These are phyloP conservation scores for Linum usitatissimum DNA, from an alignment of 345 rosid genomes.

Conservation along the genomic window DNA sequence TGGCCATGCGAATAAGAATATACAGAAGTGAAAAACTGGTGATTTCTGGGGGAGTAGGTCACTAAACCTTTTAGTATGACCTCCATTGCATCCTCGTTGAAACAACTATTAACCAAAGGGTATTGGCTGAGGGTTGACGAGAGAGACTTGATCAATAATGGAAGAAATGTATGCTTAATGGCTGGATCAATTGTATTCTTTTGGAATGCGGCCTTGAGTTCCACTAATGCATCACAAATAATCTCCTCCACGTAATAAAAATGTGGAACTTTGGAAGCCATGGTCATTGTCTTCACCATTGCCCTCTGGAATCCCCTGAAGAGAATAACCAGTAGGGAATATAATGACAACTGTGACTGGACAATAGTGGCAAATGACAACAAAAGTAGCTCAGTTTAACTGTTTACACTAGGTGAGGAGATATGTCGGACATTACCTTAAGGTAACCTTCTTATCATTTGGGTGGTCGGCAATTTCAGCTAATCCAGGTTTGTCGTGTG, in stretches of 20 bases:
- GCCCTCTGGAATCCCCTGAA: conserved; percentile 79
- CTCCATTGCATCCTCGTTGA: conserved; percentile 63
- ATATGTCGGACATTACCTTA: conserved; percentile 38
- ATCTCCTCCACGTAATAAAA: conserved; percentile 93
- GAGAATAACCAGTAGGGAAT: background rate
- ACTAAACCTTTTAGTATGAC: conserved; percentile 61
- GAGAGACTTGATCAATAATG: conserved; percentile 66
- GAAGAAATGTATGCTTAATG: conserved; percentile 80
- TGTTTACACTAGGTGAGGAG: background rate
- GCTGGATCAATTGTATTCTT: conserved; percentile 49
- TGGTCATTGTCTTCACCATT: conserved; percentile 91
- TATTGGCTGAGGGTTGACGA: conserved; percentile 72
- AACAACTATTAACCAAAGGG: conserved; percentile 79
- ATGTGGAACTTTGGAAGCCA: conserved; percentile 89
- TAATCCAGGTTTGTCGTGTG: conserved; percentile 9
- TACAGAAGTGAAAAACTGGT: background rate
- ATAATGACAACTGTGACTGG: no score
- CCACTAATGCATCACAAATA: conserved; percentile 63
- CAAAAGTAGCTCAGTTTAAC: conserved; percentile 1
- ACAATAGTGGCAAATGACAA: background rate
- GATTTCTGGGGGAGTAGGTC: conserved; percentile 5
- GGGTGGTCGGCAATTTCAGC: conserved; percentile 17
- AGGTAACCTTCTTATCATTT: conserved; percentile 50
- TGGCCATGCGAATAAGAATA: background rate
- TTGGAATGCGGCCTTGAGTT: conserved; percentile 62